Base-by-base conservation (phyloP, 192 early-diverging fungal genomes). In the Coemansia aciculifera region DNA sequence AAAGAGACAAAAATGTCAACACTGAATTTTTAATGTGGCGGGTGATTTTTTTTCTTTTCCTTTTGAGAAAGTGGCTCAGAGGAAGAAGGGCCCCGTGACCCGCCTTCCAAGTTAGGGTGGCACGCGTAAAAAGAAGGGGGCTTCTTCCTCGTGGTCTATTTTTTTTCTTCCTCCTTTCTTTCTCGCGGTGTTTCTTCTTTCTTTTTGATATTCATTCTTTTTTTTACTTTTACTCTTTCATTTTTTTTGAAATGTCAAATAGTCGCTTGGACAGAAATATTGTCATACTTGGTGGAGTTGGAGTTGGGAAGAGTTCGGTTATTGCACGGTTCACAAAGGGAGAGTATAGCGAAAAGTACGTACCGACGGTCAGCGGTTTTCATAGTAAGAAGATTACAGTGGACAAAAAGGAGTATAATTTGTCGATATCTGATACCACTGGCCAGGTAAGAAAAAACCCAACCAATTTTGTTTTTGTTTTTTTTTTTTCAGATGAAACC, bases 361-460 rank as follows among this genome's bases (percentile, higher is more conserved):
- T 95, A 68, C 97, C 97, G 19, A 99, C 97, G 19, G 95, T 99
- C 66, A 95, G 93, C 77, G 94, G 91, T 71, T 92, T 92, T 24
- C 91, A 94, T 76, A 93, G 85, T 19, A 97, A 96, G 79, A 89
- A 89, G 64, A 88, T 99, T 62, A 87, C 87, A 56, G 88, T 92
- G 63, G 84, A 84, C 72, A 89, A 90, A 15, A 87, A 92, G 73
- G 94, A 97, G 74, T 96, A 95, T 64, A 87, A 86, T 38, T 86
- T 90, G 36, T 93, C 93, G 64, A 97, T 98, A 54, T 91, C 94
- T 68, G 97, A 99, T 74, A 98, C 97, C 9, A 94, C 97, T 8
- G 97, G 97, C 60, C 95, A 97, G 87, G 89, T 89, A 89, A 78
- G 70, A 56, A 17, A 11, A 56, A 17, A 11, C 1, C 44, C 44